Percentiles rank a stretch among this genome's conserved stretches.
phyloP scores from a whole-genome alignment of 2,329 filamentous ascomycete genomes.

The Fusarium coffeatum region DNA sequence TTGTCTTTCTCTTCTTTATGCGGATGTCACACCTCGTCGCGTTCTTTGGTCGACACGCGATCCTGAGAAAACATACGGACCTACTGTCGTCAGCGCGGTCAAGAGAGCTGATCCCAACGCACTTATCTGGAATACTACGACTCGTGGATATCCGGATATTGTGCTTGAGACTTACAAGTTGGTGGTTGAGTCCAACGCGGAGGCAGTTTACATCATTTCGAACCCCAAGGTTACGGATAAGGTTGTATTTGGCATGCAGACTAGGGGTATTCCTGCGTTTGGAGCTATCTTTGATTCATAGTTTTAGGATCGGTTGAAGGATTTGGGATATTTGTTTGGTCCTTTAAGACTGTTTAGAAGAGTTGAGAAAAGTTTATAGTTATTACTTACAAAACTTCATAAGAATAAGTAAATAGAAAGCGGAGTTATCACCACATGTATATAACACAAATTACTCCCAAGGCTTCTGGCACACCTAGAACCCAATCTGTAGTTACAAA shows the following conservation, averaged over 20 bases:
- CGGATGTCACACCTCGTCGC: conserved; percentile 11
- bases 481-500: rapidly evolving
- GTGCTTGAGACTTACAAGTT: conserved; percentile 20
- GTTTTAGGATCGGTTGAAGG: too few relatives aligned
- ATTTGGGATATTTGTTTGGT: too few relatives aligned
- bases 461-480: rapidly evolving
- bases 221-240: conserved; percentile 25
- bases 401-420: too few relatives aligned
- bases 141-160: conserved; percentile 17
- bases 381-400: too few relatives aligned
- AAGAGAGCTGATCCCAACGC: conserved; percentile 22
- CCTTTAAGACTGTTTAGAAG: too few relatives aligned
- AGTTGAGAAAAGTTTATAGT: too few relatives aligned
- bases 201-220: conserved; percentile 18
- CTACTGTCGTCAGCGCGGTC: not conserved
- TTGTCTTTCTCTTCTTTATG: conserved; percentile 7
- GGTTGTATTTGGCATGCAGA: conserved; percentile 22
- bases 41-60: conserved; percentile 20
- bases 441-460: not conserved
- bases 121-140: conserved; percentile 17
- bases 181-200: conserved; percentile 15
- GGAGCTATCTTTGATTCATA: conserved; percentile 22
- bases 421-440: too few relatives aligned
- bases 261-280: not conserved
- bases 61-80: conserved; percentile 16